A percentile compares a stretch with the other conserved stretches of the same genome.
phyloP scores from a whole-genome alignment of 306 rosid genomes.

The Rosa lucieae region DNA sequence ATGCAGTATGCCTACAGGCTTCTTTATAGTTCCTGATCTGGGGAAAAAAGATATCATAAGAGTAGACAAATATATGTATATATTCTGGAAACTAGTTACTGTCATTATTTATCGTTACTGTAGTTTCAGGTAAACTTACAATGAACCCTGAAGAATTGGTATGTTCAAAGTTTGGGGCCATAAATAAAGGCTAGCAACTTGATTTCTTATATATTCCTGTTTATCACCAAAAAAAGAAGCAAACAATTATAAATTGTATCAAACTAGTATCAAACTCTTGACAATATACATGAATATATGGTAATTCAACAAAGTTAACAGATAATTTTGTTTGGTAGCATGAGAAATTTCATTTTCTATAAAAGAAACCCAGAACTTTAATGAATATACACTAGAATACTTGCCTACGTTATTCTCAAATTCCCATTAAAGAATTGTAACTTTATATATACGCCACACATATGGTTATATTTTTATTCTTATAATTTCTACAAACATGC shows the following conservation, averaged over 20 bases:
- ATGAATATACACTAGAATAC: not conserved
- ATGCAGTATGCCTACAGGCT: conserved; percentile 36
- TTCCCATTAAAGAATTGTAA: not conserved
- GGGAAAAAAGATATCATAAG: not conserved
- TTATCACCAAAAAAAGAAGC: conserved; percentile 4
- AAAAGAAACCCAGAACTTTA: not conserved
- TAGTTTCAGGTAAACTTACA: conserved; percentile 12
- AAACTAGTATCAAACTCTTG: not conserved
- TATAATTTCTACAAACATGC: not conserved
- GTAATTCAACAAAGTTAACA: not conserved
- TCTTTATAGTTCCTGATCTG: conserved; percentile 23
- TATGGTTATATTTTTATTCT: not conserved
- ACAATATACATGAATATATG: not conserved
- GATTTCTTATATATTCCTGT: conserved; percentile 29
- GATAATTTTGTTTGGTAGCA: not conserved
- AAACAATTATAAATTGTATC: not conserved
- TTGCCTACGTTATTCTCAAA: not conserved
- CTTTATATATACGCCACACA: not conserved
- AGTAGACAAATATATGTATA: not conserved
- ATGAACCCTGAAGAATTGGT: conserved; percentile 25
- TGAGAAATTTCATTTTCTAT: not conserved
- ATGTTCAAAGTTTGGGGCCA: conserved; percentile 31
- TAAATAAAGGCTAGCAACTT: conserved; percentile 25
- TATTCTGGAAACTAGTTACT: not conserved
- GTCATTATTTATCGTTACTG: not conserved